Evolutionary conservation across 768 basidiomycete genomes (phyloP), one percentile per base, ranked within the genome.

Genomic region (Kwoniella bestiolae): DNA sequence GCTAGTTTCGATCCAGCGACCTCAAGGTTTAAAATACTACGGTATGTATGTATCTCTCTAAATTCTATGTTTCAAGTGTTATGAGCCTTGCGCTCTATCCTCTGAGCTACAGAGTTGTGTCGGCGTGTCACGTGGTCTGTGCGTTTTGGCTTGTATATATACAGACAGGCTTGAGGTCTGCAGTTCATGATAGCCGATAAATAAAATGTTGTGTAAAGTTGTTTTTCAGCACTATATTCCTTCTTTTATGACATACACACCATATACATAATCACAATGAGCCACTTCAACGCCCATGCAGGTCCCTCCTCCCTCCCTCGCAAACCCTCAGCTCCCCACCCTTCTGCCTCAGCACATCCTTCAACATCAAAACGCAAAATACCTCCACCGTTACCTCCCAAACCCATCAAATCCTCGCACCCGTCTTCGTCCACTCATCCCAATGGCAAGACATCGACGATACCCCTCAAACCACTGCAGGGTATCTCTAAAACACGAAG

Each of bases 381-480:
- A 5, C 67, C 62, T 25, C 62, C 63, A n/a, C 63, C 67, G 2
- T 58, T 64, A 9, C 67, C 67, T 38, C 49, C 49, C 21, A 49
- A 31, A 52, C 60, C 60, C 3, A 26, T 35, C 12, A 50, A 49
- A 51, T 68, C 67, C 2, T 64, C 67, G 1, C 67, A 68, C 50
- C 61, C 67, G 11, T 59, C 67, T 12, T 26, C 56, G 4, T 35
- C 57, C 1, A 34, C 23, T 11, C 31, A 58, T 38, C 34, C 47
- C 1, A 60, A 58, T 26, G 32, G 57, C 2, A 25, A 25, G 11
- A 34, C 23, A 3, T 65, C 65, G 2, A 63, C 68, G 32, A n/a
- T 72, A 18, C 71, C 71, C 3, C 68, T 69, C 51, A 77, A 77
- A 56, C 52, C 67, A 5, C 50, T 77, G 14, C 76, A 77, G 44